A percentile compares a stretch with the other conserved stretches of the same genome.
phyloP scores from a whole-genome alignment of 192 early-diverging fungal species.

The Backusella tuberculispora region DNA sequence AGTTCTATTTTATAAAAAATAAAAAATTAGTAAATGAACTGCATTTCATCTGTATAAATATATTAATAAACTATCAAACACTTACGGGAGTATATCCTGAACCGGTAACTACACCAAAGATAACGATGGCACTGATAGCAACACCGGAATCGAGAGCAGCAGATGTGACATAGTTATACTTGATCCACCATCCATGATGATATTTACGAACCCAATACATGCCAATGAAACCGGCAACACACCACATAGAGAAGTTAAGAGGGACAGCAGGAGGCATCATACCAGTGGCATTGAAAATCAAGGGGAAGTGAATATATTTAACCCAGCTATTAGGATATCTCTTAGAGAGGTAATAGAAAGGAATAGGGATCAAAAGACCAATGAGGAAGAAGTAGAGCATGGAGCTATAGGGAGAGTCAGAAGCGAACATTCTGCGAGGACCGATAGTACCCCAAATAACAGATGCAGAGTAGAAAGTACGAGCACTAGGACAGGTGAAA shows the following conservation, averaged over 20 bases:
- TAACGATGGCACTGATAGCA: constrained; percentile 50
- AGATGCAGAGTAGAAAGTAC: constrained; percentile 66
- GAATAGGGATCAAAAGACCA: constrained; percentile 60
- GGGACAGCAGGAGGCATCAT: constrained; percentile 60
- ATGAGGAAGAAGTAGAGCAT: constrained; percentile 54
- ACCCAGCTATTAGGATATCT: constrained; percentile 52
- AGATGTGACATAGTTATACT: constrained; percentile 72
- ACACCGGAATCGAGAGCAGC: constrained; percentile 59
- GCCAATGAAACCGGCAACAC: constrained; percentile 54
- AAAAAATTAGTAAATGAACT: no score
- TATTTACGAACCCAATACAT: constrained; percentile 57
- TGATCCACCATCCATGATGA: constrained; percentile 58
- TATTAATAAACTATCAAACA: no score
- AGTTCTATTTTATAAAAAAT: neutral
- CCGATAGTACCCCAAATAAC: constrained; percentile 83
- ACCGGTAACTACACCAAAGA: constrained; percentile 47
- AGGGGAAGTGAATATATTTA: constrained; percentile 61
- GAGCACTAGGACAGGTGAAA: constrained; percentile 54
- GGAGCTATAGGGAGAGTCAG: constrained; percentile 43
- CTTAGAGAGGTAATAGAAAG: constrained; percentile 57
- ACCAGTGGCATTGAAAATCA: constrained; percentile 55
- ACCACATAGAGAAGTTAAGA: constrained; percentile 51
- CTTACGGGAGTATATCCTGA: constrained; percentile 19
- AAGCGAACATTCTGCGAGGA: constrained; percentile 63
- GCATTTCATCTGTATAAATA: no score